Evolutionary conservation across 169 alveolate genomes (phyloP), one percentile per base, ranked within the genome.

Genomic region (Plasmodium blacklocki): DNA sequence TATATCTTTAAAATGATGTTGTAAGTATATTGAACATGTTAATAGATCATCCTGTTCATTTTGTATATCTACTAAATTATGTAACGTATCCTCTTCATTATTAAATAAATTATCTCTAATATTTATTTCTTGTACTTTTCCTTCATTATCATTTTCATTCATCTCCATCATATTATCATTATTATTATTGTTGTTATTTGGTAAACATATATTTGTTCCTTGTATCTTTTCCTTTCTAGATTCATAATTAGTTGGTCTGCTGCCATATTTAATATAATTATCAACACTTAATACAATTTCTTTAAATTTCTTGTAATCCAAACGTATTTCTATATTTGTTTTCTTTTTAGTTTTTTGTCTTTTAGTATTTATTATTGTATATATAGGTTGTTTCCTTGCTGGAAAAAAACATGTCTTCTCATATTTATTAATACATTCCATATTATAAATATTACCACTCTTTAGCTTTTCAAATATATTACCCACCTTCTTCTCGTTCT

Each of bases 371-470:
- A 86, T 70, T 9, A 86, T 71, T 49, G 59, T 72, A 66, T 86
- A 72, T 47, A 86, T 23, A 2, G 92, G 92, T 23, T 86, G 92
- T 86, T 86, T 86, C 45, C 75, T 86, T 9, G 87, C 92, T 14
- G 92, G 92, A 26, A 86, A 71, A 43, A 86, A 86, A 66, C 87
- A 86, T 3, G 73, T 71, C 49, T 72, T 86, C 49, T 86, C 88
- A 39, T 86, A 86, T 49, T 66, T 72, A 12, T 29, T 52, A 8
- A 86, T 23, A 49, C 67, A 86, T 4, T 50, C 76, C 26, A 86
- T 21, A 18, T 62, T 70, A n/a, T 71, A 86, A 26, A 86, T 64
- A 86, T 72, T 66, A 7, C 92, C 92, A 50, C 50, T 45, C 2
- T 86, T 71, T 50, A 86, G 29, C 11, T 59, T 54, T 3, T 71